Percentiles rank a stretch among this genome's conserved stretches.
Conservation (phyloP, 208 protist species). For the Leishmania braziliensis region DNA sequence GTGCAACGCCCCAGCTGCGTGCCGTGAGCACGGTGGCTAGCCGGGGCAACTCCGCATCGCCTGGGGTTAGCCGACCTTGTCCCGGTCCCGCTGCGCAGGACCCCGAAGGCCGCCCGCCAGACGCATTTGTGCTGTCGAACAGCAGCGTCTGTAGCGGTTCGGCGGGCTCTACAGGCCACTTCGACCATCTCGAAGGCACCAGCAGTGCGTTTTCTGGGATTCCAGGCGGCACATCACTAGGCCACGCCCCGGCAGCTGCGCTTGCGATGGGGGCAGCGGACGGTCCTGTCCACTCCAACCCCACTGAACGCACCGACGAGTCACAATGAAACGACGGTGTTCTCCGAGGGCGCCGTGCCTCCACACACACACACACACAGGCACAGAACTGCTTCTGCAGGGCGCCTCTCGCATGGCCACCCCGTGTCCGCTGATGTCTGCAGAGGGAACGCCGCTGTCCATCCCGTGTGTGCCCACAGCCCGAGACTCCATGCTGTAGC, state of each 20-base stretch:
- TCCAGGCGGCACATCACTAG: not conserved
- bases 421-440: slow-evolving; percentile 39
- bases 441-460: slow-evolving; percentile 33
- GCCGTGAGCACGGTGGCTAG: slow-evolving; percentile 8
- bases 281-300: slow-evolving; percentile 5
- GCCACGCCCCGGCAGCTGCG: not conserved
- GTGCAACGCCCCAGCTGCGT: slow-evolving; percentile 32
- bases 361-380: slow-evolving; percentile 10
- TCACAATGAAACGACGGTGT: slow-evolving; percentile 25
- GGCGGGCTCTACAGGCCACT: not conserved
- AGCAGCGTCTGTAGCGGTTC: slow-evolving; percentile 16
- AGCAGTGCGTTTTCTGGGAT: not conserved
- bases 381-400: slow-evolving; percentile 38
- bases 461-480: slow-evolving; percentile 4
- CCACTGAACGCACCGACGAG: slow-evolving; percentile 9
- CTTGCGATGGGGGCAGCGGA: slow-evolving; percentile 7
- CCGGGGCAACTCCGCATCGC: slow-evolving; percentile 24
- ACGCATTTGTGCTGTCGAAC: slow-evolving; percentile 17
- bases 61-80: not conserved
- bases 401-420: slow-evolving; percentile 51
- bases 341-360: slow-evolving; percentile 11
- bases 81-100: not conserved
- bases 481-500: not conserved
- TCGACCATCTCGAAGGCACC: not conserved
- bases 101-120: not conserved